Conservation (phyloP, 352 stramenopile species). For the Globisporangium nunn region DNA sequence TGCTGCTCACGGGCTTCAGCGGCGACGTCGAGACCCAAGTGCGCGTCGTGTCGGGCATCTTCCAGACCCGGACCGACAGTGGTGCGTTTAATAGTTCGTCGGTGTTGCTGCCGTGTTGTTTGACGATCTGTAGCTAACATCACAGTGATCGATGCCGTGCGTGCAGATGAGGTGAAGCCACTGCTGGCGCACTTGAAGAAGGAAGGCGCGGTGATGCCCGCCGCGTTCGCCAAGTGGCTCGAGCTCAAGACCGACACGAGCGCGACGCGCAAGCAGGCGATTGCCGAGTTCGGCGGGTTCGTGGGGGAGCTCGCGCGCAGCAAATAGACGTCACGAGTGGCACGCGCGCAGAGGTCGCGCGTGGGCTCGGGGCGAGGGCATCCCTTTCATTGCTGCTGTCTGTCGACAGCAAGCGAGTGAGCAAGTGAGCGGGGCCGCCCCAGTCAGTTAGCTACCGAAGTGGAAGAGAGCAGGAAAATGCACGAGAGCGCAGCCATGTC, state of each 20-base stretch:
- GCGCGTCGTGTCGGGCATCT: constrained; percentile 50
- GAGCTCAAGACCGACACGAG: constrained; percentile 74
- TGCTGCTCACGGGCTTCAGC: constrained; percentile 71
- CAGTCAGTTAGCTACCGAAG: neutral
- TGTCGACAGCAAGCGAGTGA: neutral
- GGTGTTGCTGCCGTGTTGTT: neutral
- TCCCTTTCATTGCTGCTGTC: too few relatives aligned
- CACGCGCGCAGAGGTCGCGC: neutral
- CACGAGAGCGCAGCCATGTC: too few relatives aligned
- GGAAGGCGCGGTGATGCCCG: constrained; percentile 38
- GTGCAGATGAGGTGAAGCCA: constrained; percentile 54
- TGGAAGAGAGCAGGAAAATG: neutral
- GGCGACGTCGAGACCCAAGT: constrained; percentile 54
- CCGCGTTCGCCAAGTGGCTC: constrained; percentile 61
- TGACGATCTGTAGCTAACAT: neutral
- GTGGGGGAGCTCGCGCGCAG: constrained; percentile 59
- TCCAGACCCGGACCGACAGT: constrained; percentile 55
- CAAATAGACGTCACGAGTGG: constrained; percentile 32
- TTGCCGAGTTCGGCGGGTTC: constrained; percentile 62
- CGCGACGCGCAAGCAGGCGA: constrained; percentile 57
- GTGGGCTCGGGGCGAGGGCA: neutral
- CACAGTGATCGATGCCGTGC: constrained; percentile 6
- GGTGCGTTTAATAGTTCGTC: constrained; percentile 24
- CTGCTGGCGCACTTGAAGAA: constrained; percentile 67
- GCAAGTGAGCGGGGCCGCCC: neutral